A percentile compares a stretch with the other conserved stretches of the same genome.
Evolutionary conservation across 768 basidiomycete species (phyloP).

Genomic region (Lentinula detonsa): DNA sequence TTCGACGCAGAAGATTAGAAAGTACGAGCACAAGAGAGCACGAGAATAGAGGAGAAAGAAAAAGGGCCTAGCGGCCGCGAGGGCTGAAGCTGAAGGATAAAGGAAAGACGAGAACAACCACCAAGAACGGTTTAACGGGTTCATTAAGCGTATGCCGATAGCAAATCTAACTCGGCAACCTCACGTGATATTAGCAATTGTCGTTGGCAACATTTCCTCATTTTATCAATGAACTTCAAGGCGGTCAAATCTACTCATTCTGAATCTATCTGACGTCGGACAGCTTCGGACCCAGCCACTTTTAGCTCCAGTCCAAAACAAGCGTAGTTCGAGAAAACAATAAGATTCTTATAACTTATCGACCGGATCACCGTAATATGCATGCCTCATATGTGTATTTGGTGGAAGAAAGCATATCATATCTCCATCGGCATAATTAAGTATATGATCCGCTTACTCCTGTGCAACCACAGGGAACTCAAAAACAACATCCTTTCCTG

Average conservation of each 20-base stretch:
- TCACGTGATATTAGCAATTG: background rate
- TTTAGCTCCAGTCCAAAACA: too few relatives aligned
- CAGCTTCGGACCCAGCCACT: background rate
- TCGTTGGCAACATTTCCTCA: background rate
- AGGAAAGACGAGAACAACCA: constrained; percentile 20
- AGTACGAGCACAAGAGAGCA: background rate
- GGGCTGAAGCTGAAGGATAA: constrained; percentile 14
- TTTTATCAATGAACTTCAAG: too few relatives aligned
- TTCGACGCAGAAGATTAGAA: background rate
- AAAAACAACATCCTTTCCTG: constrained; percentile 95
- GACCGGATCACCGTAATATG: background rate
- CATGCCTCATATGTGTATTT: constrained; percentile 1
- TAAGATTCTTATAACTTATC: background rate
- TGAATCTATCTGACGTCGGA: background rate
- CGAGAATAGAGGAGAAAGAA: constrained; percentile 27
- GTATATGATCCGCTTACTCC: constrained; percentile 39
- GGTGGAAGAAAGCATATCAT: constrained; percentile 19
- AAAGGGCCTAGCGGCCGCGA: constrained; percentile 13
- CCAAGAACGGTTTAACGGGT: constrained; percentile 9
- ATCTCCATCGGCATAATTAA: constrained; percentile 20
- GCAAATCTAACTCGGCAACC: background rate
- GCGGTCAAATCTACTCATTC: background rate
- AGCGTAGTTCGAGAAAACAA: background rate
- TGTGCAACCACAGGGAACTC: constrained; percentile 80
- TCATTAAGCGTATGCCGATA: background rate